Evolutionary conservation across 306 rosid genomes (phyloP).

Genomic region (Cicer yamashitae): DNA sequence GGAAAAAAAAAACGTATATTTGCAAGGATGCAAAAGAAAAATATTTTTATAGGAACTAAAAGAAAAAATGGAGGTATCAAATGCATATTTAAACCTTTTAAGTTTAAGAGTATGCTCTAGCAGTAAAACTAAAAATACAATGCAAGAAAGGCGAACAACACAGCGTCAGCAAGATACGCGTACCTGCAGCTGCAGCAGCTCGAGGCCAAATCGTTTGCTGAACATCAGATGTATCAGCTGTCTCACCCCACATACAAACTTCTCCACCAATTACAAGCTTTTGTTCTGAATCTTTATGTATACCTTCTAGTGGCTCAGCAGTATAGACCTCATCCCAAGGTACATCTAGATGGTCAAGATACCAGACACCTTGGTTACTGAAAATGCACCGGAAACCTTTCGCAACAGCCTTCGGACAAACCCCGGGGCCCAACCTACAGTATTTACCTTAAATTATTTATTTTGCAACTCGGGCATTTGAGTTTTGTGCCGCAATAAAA

Average conservation of each 20-base stretch:
- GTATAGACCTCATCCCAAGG: slow-evolving; percentile 77
- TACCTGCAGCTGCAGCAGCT: slow-evolving; percentile 99
- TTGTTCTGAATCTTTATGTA: slow-evolving; percentile 59
- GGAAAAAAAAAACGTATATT: no score
- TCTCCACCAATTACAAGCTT: slow-evolving; percentile 93
- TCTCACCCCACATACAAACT: slow-evolving; percentile 98
- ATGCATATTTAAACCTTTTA: no score
- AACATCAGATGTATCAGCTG: slow-evolving; percentile 80
- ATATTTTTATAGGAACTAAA: no score
- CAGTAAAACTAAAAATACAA: background rate
- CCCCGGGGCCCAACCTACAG: slow-evolving; percentile 82
- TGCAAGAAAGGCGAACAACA: slow-evolving; percentile 6
- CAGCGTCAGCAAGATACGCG: slow-evolving; percentile 28
- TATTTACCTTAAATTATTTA: slow-evolving; percentile 22
- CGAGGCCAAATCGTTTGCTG: slow-evolving; percentile 99
- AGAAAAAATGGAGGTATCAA: no score
- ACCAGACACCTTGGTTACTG: slow-evolving; percentile 96
- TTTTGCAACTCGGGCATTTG: slow-evolving; percentile 34
- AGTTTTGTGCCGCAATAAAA: slow-evolving; percentile 30
- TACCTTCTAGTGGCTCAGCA: slow-evolving; percentile 88
- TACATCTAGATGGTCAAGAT: slow-evolving; percentile 94
- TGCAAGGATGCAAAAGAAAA: no score
- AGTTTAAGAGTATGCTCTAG: no score
- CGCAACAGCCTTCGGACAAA: slow-evolving; percentile 85
- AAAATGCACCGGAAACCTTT: slow-evolving; percentile 93